phyloP scores from a whole-genome alignment of 75 land plant species.

The Larix kaempferi region DNA sequence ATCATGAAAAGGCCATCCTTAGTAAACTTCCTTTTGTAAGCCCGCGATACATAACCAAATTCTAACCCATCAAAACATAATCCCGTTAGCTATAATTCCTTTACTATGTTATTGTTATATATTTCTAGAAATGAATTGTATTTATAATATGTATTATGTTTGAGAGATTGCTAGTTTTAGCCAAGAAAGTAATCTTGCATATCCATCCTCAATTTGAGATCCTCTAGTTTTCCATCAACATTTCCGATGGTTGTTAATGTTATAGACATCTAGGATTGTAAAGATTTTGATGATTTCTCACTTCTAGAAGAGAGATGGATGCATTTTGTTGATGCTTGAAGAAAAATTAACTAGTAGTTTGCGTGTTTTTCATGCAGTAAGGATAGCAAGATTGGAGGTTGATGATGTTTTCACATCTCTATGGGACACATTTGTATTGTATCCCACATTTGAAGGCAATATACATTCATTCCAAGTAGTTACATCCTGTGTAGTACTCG shows the following conservation, averaged over 20 bases:
- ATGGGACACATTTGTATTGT: conserved; percentile 62
- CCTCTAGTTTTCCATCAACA: background rate
- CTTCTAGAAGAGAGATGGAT: background rate
- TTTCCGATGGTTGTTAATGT: background rate
- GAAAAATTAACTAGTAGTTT: background rate
- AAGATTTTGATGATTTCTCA: background rate
- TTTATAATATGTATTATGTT: background rate
- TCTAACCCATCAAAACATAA: no score
- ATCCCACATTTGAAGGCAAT: conserved; percentile 77
- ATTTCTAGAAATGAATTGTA: background rate
- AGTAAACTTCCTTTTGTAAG: no score
- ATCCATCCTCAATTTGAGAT: background rate
- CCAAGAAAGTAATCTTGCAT: background rate
- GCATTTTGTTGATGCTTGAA: background rate
- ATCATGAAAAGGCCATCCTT: no score
- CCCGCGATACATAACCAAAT: no score
- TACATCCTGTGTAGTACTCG: conserved; percentile 82
- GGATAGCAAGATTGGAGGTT: conserved; percentile 68
- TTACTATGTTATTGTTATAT: no score
- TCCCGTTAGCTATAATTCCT: no score
- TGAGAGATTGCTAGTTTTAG: background rate
- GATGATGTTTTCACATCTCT: conserved; percentile 55
- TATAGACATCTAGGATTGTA: no score
- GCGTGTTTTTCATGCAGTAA: conserved; percentile 17
- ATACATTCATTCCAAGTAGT: conserved; percentile 80